Percentiles rank a stretch among this genome's conserved stretches.
Conservation (phyloP, 139 green algal genomes). For the Chlorella sp. region DNA sequence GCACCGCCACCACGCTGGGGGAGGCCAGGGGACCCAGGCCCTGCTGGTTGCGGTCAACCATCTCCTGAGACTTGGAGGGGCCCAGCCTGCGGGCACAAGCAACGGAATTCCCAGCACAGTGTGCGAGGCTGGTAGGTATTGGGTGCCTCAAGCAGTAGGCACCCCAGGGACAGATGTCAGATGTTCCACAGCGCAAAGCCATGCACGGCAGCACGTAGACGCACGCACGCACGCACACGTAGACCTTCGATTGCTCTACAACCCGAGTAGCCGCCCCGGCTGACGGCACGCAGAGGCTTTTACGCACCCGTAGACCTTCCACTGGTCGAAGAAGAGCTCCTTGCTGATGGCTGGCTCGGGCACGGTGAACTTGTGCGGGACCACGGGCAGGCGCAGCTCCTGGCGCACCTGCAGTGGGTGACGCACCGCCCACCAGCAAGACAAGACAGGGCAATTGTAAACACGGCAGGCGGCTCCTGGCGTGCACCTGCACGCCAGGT, state of each 20-base stretch:
- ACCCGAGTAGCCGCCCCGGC: neutral
- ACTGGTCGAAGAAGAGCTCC: conserved; percentile 73
- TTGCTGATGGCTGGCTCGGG: conserved; percentile 48
- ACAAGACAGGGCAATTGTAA: no score
- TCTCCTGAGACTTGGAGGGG: conserved; percentile 43
- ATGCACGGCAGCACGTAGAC: neutral
- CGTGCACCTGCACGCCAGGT: conserved; percentile 20
- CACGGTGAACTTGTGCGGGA: conserved; percentile 63
- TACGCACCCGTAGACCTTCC: conserved; percentile 47
- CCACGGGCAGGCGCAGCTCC: conserved; percentile 55
- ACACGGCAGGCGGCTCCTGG: no score
- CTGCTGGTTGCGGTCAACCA: conserved; percentile 34
- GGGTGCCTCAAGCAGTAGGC: neutral
- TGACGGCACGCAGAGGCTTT: neutral
- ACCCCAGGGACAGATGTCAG: neutral
- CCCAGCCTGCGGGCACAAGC: no score
- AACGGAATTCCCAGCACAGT: no score
- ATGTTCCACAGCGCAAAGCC: neutral
- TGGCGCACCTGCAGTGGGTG: conserved; percentile 25
- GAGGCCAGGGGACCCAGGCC: no score
- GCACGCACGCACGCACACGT: neutral
- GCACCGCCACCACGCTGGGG: conserved; percentile 4
- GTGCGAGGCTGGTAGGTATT: neutral
- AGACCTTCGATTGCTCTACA: neutral
- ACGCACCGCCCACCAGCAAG: no score